phyloP scores from a whole-genome alignment of 2,329 filamentous ascomycete species.

The Xylaria polymorpha region DNA sequence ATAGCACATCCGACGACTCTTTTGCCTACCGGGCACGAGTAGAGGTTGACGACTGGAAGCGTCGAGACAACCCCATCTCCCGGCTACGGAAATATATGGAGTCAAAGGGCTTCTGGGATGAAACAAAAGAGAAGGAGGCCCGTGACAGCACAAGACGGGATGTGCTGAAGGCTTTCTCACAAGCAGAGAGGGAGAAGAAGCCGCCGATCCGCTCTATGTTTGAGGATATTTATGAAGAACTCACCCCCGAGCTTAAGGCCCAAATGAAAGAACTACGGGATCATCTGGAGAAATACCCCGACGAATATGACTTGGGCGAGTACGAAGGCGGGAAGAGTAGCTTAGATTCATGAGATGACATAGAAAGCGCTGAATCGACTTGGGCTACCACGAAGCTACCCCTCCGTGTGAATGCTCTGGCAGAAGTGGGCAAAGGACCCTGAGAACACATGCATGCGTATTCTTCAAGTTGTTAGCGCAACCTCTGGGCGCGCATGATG shows the following conservation, averaged over 20 bases:
- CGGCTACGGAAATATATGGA: slow-evolving; percentile 92
- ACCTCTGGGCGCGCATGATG: slow-evolving; percentile 34
- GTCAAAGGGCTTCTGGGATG: slow-evolving; percentile 83
- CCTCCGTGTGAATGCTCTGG: neutral
- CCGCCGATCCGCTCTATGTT: slow-evolving; percentile 79
- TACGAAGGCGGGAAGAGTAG: slow-evolving; percentile 80
- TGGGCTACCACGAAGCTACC: neutral
- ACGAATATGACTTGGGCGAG: slow-evolving; percentile 86
- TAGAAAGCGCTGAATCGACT: neutral
- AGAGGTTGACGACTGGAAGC: slow-evolving; percentile 96
- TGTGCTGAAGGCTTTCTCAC: slow-evolving; percentile 83
- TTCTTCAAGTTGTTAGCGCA: slow-evolving; percentile 22
- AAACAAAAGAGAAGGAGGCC: slow-evolving; percentile 80
- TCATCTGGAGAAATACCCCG: slow-evolving; percentile 86
- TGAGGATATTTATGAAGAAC: slow-evolving; percentile 86
- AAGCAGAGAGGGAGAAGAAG: slow-evolving; percentile 85
- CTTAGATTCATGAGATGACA: slow-evolving; percentile 54
- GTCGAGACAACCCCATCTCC: slow-evolving; percentile 88
- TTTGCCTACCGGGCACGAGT: slow-evolving; percentile 94
- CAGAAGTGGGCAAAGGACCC: slow-evolving; percentile 17
- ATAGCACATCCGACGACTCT: slow-evolving; percentile 96
- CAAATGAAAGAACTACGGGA: slow-evolving; percentile 81
- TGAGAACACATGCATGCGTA: neutral
- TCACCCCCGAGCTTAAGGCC: slow-evolving; percentile 80
- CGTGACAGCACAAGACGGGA: slow-evolving; percentile 75